Percentiles rank a stretch among this genome's conserved stretches.
phyloP scores from a whole-genome alignment of 257 asterid species.

The Primulina tabacum region DNA sequence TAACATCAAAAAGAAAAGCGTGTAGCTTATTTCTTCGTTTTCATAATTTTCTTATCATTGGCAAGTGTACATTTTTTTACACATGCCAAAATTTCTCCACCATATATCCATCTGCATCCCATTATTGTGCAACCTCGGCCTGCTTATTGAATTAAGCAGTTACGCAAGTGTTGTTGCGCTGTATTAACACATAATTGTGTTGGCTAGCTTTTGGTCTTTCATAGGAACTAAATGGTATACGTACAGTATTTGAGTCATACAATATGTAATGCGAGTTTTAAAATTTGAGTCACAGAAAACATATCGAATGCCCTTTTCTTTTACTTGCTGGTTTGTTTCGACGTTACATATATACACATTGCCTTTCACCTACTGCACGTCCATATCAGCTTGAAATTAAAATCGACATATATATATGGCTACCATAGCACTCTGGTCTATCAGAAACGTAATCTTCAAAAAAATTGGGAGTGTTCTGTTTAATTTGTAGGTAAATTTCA shows the following conservation, averaged over 20 bases:
- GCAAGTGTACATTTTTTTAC: constrained; percentile 50
- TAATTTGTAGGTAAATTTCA: too few relatives aligned
- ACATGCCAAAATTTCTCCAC: constrained; percentile 30
- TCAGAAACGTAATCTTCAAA: too few relatives aligned
- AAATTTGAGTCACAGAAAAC: too few relatives aligned
- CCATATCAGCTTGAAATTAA: too few relatives aligned
- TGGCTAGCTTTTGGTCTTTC: constrained; percentile 22
- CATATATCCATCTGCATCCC: constrained; percentile 8
- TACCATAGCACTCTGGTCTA: too few relatives aligned
- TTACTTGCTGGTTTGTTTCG: background rate
- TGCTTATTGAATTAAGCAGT: constrained; percentile 37
- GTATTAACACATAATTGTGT: constrained; percentile 23
- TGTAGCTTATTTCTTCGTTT: background rate
- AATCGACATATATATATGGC: too few relatives aligned
- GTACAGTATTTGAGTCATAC: constrained; percentile 18
- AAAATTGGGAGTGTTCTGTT: too few relatives aligned
- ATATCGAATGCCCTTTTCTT: background rate
- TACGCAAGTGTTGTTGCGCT: constrained; percentile 51
- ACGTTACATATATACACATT: too few relatives aligned
- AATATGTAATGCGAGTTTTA: background rate
- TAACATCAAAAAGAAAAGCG: constrained; percentile 19
- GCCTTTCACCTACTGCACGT: too few relatives aligned
- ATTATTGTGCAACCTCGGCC: constrained; percentile 50
- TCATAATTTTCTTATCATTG: constrained; percentile 16
- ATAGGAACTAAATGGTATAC: constrained; percentile 31